A percentile compares a stretch with the other conserved stretches of the same genome.
These are phyloP conservation scores for Poterioochromonas sp. DNA, from an alignment of 352 stramenopile genomes.

Conservation along the genomic window DNA sequence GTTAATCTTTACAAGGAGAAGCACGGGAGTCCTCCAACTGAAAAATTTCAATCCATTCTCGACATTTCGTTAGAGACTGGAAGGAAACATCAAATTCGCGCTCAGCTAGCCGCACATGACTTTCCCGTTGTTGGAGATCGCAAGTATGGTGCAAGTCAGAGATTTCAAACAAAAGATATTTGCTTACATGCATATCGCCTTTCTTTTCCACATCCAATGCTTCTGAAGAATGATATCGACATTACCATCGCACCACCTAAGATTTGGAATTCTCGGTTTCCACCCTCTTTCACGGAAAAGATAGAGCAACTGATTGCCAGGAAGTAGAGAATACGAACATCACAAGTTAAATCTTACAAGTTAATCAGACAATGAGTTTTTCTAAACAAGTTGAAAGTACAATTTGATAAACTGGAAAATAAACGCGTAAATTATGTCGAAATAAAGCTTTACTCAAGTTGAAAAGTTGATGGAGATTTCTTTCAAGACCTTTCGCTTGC, in stretches of 20 bases:
- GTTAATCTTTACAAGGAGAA: neutral
- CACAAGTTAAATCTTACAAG: too few relatives aligned
- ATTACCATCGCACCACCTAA: neutral
- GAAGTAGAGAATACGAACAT: too few relatives aligned
- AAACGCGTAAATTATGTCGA: neutral
- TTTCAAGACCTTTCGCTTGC: neutral
- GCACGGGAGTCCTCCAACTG: neutral
- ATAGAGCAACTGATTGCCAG: too few relatives aligned
- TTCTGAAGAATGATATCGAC: too few relatives aligned
- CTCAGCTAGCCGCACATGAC: neutral
- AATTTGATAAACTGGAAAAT: neutral
- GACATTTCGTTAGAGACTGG: slow-evolving; percentile 3
- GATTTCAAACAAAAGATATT: neutral
- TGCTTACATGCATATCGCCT: neutral
- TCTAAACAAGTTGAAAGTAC: too few relatives aligned
- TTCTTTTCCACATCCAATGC: neutral
- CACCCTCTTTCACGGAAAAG: too few relatives aligned
- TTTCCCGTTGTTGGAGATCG: neutral
- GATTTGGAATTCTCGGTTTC: neutral
- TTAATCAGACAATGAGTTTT: too few relatives aligned
- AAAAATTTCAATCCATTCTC: neutral
- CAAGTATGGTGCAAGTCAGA: neutral
- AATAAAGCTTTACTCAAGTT: neutral
- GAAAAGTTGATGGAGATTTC: neutral
- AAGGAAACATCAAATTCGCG: slow-evolving; percentile 29